phyloP scores from a whole-genome alignment of 2,329 filamentous ascomycete species.

The Byssoonygena ceratinophila region DNA sequence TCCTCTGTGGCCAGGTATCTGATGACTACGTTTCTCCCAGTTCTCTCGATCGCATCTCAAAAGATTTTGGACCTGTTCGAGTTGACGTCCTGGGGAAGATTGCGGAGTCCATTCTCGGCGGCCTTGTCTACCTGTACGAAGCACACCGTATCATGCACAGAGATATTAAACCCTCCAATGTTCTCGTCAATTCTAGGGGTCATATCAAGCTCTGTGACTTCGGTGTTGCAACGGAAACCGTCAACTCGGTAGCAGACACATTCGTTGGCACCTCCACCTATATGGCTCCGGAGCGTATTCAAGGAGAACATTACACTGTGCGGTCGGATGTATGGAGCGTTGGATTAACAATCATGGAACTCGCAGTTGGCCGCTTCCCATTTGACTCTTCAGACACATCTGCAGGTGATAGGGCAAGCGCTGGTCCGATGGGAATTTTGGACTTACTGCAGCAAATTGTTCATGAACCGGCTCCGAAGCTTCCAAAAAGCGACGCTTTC shows the following conservation, averaged over 20 bases:
- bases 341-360: slow-evolving; percentile 86
- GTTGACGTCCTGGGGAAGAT: slow-evolving; percentile 97
- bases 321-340: slow-evolving; percentile 99
- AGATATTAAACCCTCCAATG: slow-evolving; percentile 97
- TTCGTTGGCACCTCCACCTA: slow-evolving; percentile 98
- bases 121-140: slow-evolving; percentile 87
- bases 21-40: slow-evolving; percentile 38
- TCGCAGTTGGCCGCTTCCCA: slow-evolving; percentile 94
- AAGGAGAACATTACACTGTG: slow-evolving; percentile 92
- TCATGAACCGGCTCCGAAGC: slow-evolving; percentile 80
- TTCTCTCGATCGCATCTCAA: slow-evolving; percentile 84
- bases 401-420: slow-evolving; percentile 55
- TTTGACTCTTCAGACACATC: slow-evolving; percentile 76
- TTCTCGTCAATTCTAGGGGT: slow-evolving; percentile 86
- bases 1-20: slow-evolving; percentile 13
- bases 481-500: slow-evolving; percentile 96
- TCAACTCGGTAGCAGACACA: slow-evolving; percentile 95
- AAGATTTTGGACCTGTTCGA: slow-evolving; percentile 85
- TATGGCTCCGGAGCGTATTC: slow-evolving; percentile 97
- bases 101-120: slow-evolving; percentile 85
- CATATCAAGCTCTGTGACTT: slow-evolving; percentile 98
- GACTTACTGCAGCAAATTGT: slow-evolving; percentile 96
- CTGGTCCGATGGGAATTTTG: slow-evolving; percentile 79
- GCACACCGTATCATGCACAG: slow-evolving; percentile 98
- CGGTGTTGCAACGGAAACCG: slow-evolving; percentile 92